These are phyloP conservation scores for Isatis tinctoria DNA, from an alignment of 345 rosid species.

Conservation along the genomic window DNA sequence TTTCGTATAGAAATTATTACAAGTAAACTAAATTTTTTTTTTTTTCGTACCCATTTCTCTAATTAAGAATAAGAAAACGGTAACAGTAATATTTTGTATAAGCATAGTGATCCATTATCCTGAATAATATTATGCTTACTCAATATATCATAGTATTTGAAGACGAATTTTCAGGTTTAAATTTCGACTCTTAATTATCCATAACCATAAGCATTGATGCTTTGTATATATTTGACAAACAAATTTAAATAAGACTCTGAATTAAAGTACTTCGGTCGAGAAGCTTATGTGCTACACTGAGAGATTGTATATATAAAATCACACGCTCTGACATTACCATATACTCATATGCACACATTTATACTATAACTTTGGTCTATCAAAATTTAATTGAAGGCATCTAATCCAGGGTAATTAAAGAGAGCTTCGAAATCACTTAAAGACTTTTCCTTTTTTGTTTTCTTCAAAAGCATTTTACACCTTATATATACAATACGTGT, in stretches of 20 bases:
- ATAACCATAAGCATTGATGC: background rate
- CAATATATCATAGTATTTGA: background rate
- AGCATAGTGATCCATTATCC: background rate
- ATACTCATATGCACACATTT: background rate
- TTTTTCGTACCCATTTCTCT: background rate
- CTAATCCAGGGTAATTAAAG: background rate
- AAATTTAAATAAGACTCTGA: background rate
- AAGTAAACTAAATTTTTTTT: background rate
- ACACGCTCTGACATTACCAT: background rate
- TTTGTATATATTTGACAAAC: background rate
- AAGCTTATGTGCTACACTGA: background rate
- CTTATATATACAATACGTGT: background rate
- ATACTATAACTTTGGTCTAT: background rate
- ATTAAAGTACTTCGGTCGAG: background rate
- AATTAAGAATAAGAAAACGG: background rate
- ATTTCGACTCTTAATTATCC: too few species aligned
- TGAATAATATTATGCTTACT: background rate
- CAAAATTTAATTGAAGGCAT: background rate
- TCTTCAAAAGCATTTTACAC: conserved; percentile 23
- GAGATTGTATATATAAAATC: background rate
- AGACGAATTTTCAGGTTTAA: background rate
- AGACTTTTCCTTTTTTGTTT: background rate
- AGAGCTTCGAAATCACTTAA: conserved; percentile 6
- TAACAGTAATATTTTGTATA: background rate
- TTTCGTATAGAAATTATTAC: conserved; percentile 11